Base-by-base conservation (phyloP, 768 basidiomycete species). In the Amyloporia xantha region DNA sequence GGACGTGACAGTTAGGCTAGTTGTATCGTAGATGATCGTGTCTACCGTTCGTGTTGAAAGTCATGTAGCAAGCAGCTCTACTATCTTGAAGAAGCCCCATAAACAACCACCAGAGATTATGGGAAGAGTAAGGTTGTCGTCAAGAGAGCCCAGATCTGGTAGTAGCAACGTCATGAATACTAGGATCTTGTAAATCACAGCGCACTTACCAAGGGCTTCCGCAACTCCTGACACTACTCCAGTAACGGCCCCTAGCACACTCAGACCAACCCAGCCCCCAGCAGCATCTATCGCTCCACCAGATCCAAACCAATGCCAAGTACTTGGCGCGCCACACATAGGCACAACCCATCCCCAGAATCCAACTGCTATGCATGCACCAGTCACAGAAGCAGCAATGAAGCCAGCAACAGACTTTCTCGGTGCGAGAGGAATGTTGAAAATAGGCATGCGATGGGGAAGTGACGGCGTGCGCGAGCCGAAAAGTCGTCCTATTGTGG, bases 91-190 rank as follows among this genome's bases (percentile, higher is more conserved):
- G 20, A 78, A 71, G 2, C 70, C 72, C 79, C 79, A 84, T 25
- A 84, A 62, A 55, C 78, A 74, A 2, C 80, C 86, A 2, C 92
- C 92, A 5, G 90, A 83, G 48, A 94, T 79, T 60, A 95, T 82
- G 3, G 93, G 93, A 21, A 96, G 68, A 6, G 90, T 94, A 21
- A 96, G 65, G 62, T 96, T 95, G 61, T 96, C 93, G 59, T 96
- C 93, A 33, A 91, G 62, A 0, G 76, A 77, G 15, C 91, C 91
- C 2, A 95, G 71, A 64, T 94, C 91, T 95, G 61, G 24, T 41
- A 19, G n/a, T 12, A 19, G 7, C 10, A 11, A 52, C 26, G 24
- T 43, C 48, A 47, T 55, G 6, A 25, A 41, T 42, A 40, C 25
- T n/a, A n/a, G 52, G 13, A 36, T 44, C 40, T 13, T 45, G 1